Conservation (phyloP, 2,329 filamentous ascomycete species). For the Volutella citrinella region DNA sequence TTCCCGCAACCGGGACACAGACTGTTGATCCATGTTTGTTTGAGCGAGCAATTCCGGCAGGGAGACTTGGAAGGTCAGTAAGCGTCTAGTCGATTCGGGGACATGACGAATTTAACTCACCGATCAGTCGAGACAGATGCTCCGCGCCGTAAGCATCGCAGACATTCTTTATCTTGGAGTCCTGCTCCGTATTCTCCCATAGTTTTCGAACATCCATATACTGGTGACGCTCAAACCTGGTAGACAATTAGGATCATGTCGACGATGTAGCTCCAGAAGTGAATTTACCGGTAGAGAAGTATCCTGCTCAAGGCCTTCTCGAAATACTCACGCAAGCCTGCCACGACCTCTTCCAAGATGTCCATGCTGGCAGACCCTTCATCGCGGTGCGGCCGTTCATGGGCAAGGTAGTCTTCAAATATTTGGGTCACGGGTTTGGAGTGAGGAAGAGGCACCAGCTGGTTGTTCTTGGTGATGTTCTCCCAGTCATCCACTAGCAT, state of each 20-base stretch:
- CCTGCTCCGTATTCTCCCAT: conserved; percentile 61
- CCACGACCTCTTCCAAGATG: conserved; percentile 84
- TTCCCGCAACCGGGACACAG: conserved; percentile 81
- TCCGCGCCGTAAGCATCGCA: conserved; percentile 89
- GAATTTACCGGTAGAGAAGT: conserved; percentile 69
- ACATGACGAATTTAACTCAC: too few species aligned
- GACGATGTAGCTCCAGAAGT: not conserved
- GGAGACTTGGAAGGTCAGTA: conserved; percentile 66
- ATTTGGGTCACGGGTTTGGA: conserved; percentile 72
- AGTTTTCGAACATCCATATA: conserved; percentile 74
- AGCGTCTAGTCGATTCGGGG: too few species aligned
- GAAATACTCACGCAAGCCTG: conserved; percentile 89
- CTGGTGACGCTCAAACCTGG: conserved; percentile 84
- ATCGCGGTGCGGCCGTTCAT: conserved; percentile 64
- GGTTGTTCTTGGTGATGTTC: conserved; percentile 92
- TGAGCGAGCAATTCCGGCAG: conserved; percentile 93
- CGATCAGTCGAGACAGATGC: conserved; percentile 83
- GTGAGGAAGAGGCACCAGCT: conserved; percentile 82
- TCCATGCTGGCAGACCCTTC: conserved; percentile 71
- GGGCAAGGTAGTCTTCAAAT: conserved; percentile 73
- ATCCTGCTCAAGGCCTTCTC: conserved; percentile 86
- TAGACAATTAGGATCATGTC: conserved; percentile 18
- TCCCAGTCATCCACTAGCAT: conserved; percentile 98
- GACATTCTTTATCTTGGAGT: conserved; percentile 66
- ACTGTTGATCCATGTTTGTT: conserved; percentile 96